These are phyloP conservation scores for Sanguinoderma infundibulare DNA, from an alignment of 1,284 basidiomycete genomes.

Conservation along the genomic window DNA sequence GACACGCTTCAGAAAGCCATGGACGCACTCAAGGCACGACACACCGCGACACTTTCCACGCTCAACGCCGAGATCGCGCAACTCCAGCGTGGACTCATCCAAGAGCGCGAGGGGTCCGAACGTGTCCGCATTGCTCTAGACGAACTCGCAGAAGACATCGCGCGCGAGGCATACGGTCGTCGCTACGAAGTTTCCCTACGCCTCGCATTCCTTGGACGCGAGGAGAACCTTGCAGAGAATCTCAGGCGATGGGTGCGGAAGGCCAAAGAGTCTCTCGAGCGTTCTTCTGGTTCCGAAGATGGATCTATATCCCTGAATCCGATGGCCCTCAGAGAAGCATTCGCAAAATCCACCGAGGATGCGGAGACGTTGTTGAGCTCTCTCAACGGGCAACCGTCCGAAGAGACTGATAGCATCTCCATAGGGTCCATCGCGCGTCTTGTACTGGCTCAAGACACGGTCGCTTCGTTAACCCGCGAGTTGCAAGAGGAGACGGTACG, in stretches of 20 bases:
- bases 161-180: slow-evolving; percentile 76
- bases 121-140: slow-evolving; percentile 69
- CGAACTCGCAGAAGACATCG: slow-evolving; percentile 74
- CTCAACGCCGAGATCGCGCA: slow-evolving; percentile 50
- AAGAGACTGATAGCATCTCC: slow-evolving; percentile 25
- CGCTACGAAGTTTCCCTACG: slow-evolving; percentile 75
- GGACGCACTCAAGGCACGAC: slow-evolving; percentile 60
- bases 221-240: slow-evolving; percentile 65
- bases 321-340: slow-evolving; percentile 31
- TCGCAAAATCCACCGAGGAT: slow-evolving; percentile 48
- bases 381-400: slow-evolving; percentile 43
- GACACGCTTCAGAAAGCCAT: slow-evolving; percentile 72
- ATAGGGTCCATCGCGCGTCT: slow-evolving; percentile 52
- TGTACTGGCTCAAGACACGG: slow-evolving; percentile 61
- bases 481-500: slow-evolving; percentile 66
- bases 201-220: slow-evolving; percentile 67
- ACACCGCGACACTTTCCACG: slow-evolving; percentile 65
- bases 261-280: slow-evolving; percentile 47
- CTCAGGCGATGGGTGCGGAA: slow-evolving; percentile 59
- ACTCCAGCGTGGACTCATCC: slow-evolving; percentile 49
- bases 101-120: slow-evolving; percentile 48
- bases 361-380: slow-evolving; percentile 52
- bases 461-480: slow-evolving; percentile 65
- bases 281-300: slow-evolving; percentile 20
- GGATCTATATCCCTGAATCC: slow-evolving; percentile 24